Conservation (phyloP, 177 flowering plant species). For the Telopea speciosissima region DNA sequence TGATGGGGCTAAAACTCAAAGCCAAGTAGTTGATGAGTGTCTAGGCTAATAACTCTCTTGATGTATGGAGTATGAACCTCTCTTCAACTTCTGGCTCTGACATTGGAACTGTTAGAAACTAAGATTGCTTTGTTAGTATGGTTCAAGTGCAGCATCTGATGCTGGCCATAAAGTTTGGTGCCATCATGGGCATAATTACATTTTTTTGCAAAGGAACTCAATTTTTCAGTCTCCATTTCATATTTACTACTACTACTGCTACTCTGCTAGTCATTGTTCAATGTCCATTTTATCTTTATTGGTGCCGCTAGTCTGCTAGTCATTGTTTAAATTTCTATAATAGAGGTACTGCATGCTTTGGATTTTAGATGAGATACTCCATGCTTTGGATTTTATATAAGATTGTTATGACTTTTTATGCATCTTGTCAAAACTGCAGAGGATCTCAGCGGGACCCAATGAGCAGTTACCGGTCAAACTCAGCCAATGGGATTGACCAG, state of each 20-base stretch:
- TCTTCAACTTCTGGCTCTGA: too few species aligned
- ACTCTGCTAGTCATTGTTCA: too few species aligned
- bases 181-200: too few species aligned
- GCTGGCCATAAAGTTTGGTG: too few species aligned
- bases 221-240: too few species aligned
- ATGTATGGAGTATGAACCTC: not conserved
- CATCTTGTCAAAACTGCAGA: constrained; percentile 33
- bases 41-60: not conserved
- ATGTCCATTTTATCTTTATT: too few species aligned
- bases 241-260: too few species aligned
- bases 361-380: not conserved
- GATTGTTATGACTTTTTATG: not conserved
- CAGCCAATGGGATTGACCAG: constrained; percentile 29
- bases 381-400: not conserved
- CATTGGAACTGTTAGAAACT: too few species aligned
- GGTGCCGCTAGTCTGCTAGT: not conserved
- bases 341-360: not conserved
- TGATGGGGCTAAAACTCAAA: not conserved
- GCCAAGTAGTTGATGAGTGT: not conserved
- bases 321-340: not conserved
- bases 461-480: constrained; percentile 44
- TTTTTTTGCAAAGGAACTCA: too few species aligned
- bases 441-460: constrained; percentile 57
- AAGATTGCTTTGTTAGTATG: too few species aligned
- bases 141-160: too few species aligned